phyloP scores from a whole-genome alignment of 371 early-diverging fungal species.

The Gilbertella persicaria region DNA sequence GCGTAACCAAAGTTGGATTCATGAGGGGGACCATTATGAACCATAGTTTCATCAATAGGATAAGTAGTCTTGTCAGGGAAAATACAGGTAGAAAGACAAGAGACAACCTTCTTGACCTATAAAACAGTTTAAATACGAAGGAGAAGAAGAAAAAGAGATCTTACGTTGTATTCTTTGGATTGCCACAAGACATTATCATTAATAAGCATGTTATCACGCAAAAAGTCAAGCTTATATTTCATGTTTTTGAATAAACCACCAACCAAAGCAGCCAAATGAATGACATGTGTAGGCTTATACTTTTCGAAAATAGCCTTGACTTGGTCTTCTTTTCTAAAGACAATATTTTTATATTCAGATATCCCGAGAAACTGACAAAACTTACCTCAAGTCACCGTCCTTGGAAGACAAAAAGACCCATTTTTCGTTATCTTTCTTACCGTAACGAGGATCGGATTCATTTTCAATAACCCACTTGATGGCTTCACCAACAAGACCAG shows the following conservation, averaged over 20 bases:
- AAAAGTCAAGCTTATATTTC: constrained; percentile 80
- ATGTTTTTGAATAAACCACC: constrained; percentile 90
- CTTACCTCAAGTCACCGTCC: constrained; percentile 83
- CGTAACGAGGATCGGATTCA: constrained; percentile 58
- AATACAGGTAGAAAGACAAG: constrained; percentile 87
- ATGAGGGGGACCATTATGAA: constrained; percentile 87
- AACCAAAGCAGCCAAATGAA: constrained; percentile 87
- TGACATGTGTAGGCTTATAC: constrained; percentile 80
- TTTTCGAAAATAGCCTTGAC: constrained; percentile 75
- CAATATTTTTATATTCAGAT: not conserved
- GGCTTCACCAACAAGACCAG: constrained; percentile 84
- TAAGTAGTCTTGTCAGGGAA: constrained; percentile 88
- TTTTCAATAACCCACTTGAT: constrained; percentile 74
- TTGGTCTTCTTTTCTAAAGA: constrained; percentile 58
- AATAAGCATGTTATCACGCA: constrained; percentile 79
- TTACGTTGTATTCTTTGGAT: constrained; percentile 66
- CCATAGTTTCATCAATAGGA: constrained; percentile 89
- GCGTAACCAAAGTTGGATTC: constrained; percentile 90
- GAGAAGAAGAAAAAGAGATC: not conserved
- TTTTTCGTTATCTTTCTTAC: constrained; percentile 65
- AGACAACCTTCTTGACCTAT: constrained; percentile 82
- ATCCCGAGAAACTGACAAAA: not conserved
- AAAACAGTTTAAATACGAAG: not conserved
- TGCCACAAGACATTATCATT: constrained; percentile 80
- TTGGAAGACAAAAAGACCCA: constrained; percentile 80